Percentiles rank a stretch among this genome's conserved stretches.
Conservation (phyloP, 106 monocot species). For the Apostasia shenzhenica region DNA sequence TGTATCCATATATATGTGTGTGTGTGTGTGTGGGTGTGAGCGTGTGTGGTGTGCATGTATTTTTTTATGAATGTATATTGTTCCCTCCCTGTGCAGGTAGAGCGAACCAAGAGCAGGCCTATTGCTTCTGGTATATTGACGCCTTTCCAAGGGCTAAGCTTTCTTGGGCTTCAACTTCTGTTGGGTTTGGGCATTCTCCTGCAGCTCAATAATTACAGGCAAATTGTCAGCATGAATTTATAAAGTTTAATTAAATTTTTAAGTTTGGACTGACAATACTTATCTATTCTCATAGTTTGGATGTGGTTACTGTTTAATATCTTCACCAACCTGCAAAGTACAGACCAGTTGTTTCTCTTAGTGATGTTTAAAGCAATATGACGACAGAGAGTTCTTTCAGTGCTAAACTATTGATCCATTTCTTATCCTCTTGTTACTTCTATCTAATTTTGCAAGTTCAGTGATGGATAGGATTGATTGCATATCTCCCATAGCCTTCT, state of each 20-base stretch:
- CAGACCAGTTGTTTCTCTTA: background rate
- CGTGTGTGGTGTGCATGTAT: too few species aligned
- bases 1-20: too few species aligned
- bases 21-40: too few species aligned
- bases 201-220: slow-evolving; percentile 95
- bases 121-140: slow-evolving; percentile 80
- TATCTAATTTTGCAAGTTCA: background rate
- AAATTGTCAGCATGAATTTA: background rate
- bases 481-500: background rate
- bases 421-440: background rate
- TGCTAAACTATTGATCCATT: too few species aligned
- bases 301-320: too few species aligned
- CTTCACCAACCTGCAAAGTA: background rate
- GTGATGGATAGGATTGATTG: background rate
- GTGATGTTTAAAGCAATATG: background rate
- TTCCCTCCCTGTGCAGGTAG: slow-evolving; percentile 51
- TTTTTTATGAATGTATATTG: background rate
- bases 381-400: too few species aligned
- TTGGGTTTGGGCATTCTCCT: slow-evolving; percentile 92
- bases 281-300: too few species aligned
- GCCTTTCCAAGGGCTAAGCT: slow-evolving; percentile 73
- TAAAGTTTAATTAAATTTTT: too few species aligned
- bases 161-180: slow-evolving; percentile 87
- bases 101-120: slow-evolving; percentile 87
- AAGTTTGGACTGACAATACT: too few species aligned